Percentiles rank a stretch among this genome's conserved stretches.
Conservation (phyloP, 768 basidiomycete genomes). For the Pisolithus albus region DNA sequence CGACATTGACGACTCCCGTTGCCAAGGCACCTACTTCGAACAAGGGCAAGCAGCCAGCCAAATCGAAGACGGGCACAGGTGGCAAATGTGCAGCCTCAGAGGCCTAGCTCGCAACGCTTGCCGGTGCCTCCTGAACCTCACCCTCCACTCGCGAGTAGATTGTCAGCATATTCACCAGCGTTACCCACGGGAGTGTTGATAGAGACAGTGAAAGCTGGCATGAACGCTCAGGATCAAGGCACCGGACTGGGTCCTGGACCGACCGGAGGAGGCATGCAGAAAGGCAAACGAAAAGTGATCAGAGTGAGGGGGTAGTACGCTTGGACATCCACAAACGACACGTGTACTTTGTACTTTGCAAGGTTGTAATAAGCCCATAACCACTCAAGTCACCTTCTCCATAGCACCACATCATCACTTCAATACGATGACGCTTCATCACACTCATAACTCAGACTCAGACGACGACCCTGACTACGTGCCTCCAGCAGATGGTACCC, state of each 20-base stretch:
- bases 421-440: conserved; percentile 1
- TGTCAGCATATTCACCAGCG: conserved; percentile 77
- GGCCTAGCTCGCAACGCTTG: conserved; percentile 38
- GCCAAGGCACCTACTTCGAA: conserved; percentile 26
- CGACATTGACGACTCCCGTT: conserved; percentile 24
- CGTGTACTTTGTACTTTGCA: too few relatives aligned
- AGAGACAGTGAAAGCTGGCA: conserved; percentile 79
- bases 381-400: too few relatives aligned
- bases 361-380: too few relatives aligned
- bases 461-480: conserved; percentile 62
- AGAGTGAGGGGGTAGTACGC: conserved; percentile 53
- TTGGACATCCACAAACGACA: too few relatives aligned
- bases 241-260: conserved; percentile 28
- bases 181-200: conserved; percentile 72
- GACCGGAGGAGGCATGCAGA: conserved; percentile 34
- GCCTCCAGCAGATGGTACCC: conserved; percentile 40
- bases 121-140: conserved; percentile 74
- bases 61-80: conserved; percentile 38
- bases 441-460: conserved; percentile 39
- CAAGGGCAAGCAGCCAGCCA: conserved; percentile 48
- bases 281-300: conserved; percentile 77
- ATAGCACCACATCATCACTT: conserved; percentile 11
- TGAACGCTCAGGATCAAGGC: conserved; percentile 58
- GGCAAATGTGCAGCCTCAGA: conserved; percentile 20
- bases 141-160: conserved; percentile 63